Evolutionary conservation across 2,329 filamentous ascomycete species (phyloP), one percentile per base, ranked within the genome.

Genomic region (Cladosporium sp.): DNA sequence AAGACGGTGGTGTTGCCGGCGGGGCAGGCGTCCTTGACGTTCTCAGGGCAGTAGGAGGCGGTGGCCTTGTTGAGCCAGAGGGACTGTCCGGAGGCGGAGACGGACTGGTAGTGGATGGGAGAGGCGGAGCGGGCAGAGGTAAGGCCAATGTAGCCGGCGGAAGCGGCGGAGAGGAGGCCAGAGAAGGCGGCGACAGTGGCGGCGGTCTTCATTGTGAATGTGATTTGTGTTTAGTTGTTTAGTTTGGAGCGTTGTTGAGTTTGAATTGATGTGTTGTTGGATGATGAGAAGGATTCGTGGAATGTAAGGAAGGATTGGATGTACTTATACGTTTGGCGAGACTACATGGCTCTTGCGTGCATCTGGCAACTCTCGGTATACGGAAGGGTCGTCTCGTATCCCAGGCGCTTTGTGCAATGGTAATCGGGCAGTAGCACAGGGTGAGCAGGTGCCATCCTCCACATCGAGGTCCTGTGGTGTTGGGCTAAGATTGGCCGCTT

Each of bases 61-160:
- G 68, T 60, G 12, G 55, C 28, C 25, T 69, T 68, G 55, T 68
- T 68, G 51, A 71, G 63, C 60, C 61, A 69, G 63, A 72, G 60
- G 28, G 57, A 56, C 19, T 57, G 44, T 45, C 57, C 53, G 44
- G 58, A 63, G 50, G 69, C 69, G 40, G 64, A 59, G 45, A 72
- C 59, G 37, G 58, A 22, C 20, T 52, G 59, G 55, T 66, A 61
- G 59, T 69, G 64, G 62, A 71, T 63, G 34, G 65, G 64, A 2
- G 64, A 62, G 52, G 60, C 64, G 25, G 63, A 66, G 61, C 61
- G 65, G 37, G 59, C 60, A 51, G 66, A 61, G 28, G 63, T 60
- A 28, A 68, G 61, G 60, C 60, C 55, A 60, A 67, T 68, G 64
- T 63, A 65, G 51, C 61, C 60, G 56, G 58, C 64, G 22, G 57